phyloP scores from a whole-genome alignment of 352 stramenopile genomes.

The Pythium rhizo-oryzae region DNA sequence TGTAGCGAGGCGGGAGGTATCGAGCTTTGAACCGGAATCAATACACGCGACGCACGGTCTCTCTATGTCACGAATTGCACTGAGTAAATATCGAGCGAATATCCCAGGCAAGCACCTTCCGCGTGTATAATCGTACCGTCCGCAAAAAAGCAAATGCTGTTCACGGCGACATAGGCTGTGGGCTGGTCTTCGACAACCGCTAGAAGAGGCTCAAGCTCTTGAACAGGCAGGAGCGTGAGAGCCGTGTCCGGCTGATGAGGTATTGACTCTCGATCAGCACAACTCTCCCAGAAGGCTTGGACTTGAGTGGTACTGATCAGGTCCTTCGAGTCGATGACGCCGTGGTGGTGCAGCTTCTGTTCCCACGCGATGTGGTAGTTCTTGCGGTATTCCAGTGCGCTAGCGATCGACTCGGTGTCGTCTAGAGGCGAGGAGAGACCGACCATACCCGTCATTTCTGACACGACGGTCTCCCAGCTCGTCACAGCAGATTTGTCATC shows the following conservation, averaged over 20 bases:
- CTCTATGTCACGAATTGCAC: slow-evolving; percentile 27
- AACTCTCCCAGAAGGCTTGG: slow-evolving; percentile 36
- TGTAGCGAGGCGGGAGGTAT: slow-evolving; percentile 54
- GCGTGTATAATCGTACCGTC: too few relatives aligned
- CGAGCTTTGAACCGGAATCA: slow-evolving; percentile 56
- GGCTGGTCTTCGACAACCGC: slow-evolving; percentile 27
- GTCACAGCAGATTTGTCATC: slow-evolving; percentile 28
- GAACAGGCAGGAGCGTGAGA: slow-evolving; percentile 36
- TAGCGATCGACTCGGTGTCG: slow-evolving; percentile 17
- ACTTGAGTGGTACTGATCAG: slow-evolving; percentile 38
- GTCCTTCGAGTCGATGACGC: slow-evolving; percentile 14
- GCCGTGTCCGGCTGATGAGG: background rate
- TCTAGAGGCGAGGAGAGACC: slow-evolving; percentile 35
- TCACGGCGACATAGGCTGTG: slow-evolving; percentile 50
- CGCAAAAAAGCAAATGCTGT: slow-evolving; percentile 78
- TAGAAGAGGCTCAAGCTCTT: slow-evolving; percentile 39
- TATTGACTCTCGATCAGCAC: background rate
- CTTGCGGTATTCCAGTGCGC: slow-evolving; percentile 32
- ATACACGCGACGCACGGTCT: slow-evolving; percentile 59
- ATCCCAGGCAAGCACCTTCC: too few relatives aligned
- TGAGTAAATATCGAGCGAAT: background rate
- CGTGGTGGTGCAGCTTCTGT: background rate
- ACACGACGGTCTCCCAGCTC: slow-evolving; percentile 28
- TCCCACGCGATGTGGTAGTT: slow-evolving; percentile 46
- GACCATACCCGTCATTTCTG: slow-evolving; percentile 29